These are phyloP conservation scores for Acanthochlamys bracteata DNA, from an alignment of 106 monocot genomes.

Conservation along the genomic window DNA sequence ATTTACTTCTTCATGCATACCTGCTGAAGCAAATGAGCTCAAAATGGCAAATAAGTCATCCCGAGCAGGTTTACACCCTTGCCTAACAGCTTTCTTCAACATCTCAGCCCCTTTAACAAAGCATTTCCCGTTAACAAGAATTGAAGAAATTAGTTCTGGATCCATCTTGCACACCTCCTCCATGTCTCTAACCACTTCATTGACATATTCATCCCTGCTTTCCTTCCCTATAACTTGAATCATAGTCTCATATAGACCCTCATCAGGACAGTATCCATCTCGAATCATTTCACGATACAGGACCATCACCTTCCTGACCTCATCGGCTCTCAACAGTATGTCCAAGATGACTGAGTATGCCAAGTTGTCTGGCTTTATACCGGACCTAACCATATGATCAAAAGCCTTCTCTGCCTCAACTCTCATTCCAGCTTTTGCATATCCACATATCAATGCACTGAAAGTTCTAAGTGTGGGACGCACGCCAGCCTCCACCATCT, in stretches of 20 bases:
- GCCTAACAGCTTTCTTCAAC: slow-evolving; percentile 47
- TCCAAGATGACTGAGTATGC: slow-evolving; percentile 84
- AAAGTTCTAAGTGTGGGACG: slow-evolving; percentile 72
- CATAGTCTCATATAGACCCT: slow-evolving; percentile 50
- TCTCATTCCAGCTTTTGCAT: slow-evolving; percentile 75
- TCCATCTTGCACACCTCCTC: slow-evolving; percentile 40
- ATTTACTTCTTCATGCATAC: slow-evolving; percentile 37
- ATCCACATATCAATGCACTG: slow-evolving; percentile 86
- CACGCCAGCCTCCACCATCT: slow-evolving; percentile 58
- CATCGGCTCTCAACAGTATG: slow-evolving; percentile 42
- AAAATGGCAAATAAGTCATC: slow-evolving; percentile 47
- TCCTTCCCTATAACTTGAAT: slow-evolving; percentile 33
- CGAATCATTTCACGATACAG: slow-evolving; percentile 61
- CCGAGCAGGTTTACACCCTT: slow-evolving; percentile 43
- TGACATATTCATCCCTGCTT: slow-evolving; percentile 31
- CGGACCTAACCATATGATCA: slow-evolving; percentile 63
- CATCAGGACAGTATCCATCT: slow-evolving; percentile 59
- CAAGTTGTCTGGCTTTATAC: slow-evolving; percentile 64
- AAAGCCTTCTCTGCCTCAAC: slow-evolving; percentile 65
- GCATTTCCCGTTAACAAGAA: slow-evolving; percentile 69
- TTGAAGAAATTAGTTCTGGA: slow-evolving; percentile 25
- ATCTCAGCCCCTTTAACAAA: slow-evolving; percentile 48
- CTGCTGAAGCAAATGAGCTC: slow-evolving; percentile 36
- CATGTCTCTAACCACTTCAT: slow-evolving; percentile 71
- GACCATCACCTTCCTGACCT: slow-evolving; percentile 48